Evolutionary conservation across 176 grass and related monocot genomes (phyloP).

Genomic region (Saccharum spontaneum): DNA sequence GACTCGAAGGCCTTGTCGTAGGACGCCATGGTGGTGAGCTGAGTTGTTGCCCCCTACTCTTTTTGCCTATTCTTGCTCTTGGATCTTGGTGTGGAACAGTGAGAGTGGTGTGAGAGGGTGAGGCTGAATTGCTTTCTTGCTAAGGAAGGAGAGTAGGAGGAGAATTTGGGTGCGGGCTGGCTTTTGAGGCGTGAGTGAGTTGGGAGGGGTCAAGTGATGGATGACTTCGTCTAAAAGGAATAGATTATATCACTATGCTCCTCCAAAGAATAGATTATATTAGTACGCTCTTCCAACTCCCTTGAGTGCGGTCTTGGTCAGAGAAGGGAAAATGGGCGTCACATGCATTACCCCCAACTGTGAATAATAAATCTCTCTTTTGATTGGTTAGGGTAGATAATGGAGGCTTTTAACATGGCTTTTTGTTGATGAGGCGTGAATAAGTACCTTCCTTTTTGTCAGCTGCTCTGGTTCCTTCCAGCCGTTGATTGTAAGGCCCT

Average conservation of each 20-base stretch:
- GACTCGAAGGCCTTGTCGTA: slow-evolving; percentile 33
- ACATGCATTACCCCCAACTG: background rate
- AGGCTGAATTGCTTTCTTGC: background rate
- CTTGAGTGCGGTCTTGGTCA: background rate
- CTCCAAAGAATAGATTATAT: background rate
- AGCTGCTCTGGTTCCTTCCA: background rate
- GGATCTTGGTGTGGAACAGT: background rate
- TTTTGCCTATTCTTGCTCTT: background rate
- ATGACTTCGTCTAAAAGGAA: background rate
- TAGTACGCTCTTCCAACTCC: background rate
- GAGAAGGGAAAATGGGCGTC: background rate
- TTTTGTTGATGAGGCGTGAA: background rate
- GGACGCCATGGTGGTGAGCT: slow-evolving; percentile 42
- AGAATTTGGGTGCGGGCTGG: background rate
- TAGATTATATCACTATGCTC: background rate
- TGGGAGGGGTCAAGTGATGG: background rate
- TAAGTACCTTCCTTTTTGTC: background rate
- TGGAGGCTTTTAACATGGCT: background rate
- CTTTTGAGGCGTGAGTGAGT: slow-evolving; percentile 3
- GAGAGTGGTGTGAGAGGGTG: background rate
- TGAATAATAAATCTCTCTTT: background rate
- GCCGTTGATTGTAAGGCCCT: background rate
- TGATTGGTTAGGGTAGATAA: background rate
- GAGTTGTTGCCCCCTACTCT: background rate
- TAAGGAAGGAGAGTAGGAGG: background rate